Evolutionary conservation across 495 filamentous ascomycete species (phyloP), one percentile per base, ranked within the genome.

Genomic region (Xylaria cubensis): DNA sequence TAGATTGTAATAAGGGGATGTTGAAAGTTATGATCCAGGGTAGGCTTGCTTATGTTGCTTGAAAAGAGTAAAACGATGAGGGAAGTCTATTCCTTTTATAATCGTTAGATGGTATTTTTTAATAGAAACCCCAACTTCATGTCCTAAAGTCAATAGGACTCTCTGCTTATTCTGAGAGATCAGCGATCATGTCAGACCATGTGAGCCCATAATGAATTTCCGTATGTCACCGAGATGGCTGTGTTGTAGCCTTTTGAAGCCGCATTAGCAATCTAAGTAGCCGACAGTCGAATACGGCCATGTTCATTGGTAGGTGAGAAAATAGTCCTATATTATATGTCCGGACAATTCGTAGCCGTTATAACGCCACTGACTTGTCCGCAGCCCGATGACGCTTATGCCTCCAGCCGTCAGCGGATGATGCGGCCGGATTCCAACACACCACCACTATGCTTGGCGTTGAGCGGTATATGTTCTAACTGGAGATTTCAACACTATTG

Each of bases 211-310:
- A 10, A 48, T 17, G 48, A 67, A 48, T 41, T 34, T 36, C 17
- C 44, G 21, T 67, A 67, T 67, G 64, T 67, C 64, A 67, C 55
- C 39, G 21, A 24, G 39, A 44, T 17, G 34, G 32, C 32, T 61
- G 39, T 61, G 34, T 9, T 44, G 17, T 44, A 42, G 61, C 61
- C 34, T 61, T 61, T 44, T 29, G 12, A 26, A 64, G 61, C 19
- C 10, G 13, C 82, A 53, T 81, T 83, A 12, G 24, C 15, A 44
- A 34, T 44, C 41, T 1, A 9, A 50, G 19, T 21, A 46, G 26
- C 39, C 24, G 29, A 17, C 29, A 36, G 6, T 17, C 39, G 41
- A 46, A n/a, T 46, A 50, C 4, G 17, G 17, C 15, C n/a, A 2
- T 26, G 29, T 24, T 53, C 29, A 53, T 53, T 53, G 64, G 46